Conservation (phyloP, 1,284 basidiomycete species). For the Dichomitus squalens region DNA sequence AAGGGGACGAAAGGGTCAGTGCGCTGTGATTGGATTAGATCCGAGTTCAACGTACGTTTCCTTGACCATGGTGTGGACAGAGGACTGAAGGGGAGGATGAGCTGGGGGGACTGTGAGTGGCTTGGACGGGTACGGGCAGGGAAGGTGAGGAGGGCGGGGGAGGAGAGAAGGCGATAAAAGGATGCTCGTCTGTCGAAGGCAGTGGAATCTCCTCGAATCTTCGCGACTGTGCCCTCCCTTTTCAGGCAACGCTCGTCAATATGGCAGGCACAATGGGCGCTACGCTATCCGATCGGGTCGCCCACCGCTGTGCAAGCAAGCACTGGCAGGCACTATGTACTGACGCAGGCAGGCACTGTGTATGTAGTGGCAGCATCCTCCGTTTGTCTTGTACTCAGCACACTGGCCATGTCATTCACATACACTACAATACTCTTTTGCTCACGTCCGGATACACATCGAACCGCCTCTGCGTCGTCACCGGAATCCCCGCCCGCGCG, state of each 20-base stretch:
- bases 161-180: slow-evolving; percentile 24
- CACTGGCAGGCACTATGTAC: too few species aligned
- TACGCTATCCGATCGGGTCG: neutral
- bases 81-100: neutral
- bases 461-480: slow-evolving; percentile 87
- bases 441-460: slow-evolving; percentile 88
- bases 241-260: slow-evolving; percentile 4
- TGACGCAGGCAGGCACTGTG: too few species aligned
- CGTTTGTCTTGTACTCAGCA: neutral
- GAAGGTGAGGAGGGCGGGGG: slow-evolving; percentile 24
- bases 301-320: too few species aligned
- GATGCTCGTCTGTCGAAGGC: slow-evolving; percentile 28
- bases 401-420: neutral
- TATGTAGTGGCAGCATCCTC: too few species aligned
- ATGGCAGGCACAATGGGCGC: slow-evolving; percentile 1
- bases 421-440: slow-evolving; percentile 20
- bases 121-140: slow-evolving; percentile 24
- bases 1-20: slow-evolving; percentile 5
- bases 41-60: slow-evolving; percentile 51
- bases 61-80: slow-evolving; percentile 55
- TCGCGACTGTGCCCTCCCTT: slow-evolving; percentile 16
- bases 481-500: slow-evolving; percentile 82
- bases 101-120: slow-evolving; percentile 15
- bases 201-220: slow-evolving; percentile 42
- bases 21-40: neutral